phyloP scores from a whole-genome alignment of 2,329 filamentous ascomycete species.

The Aureobasidium sp. region DNA sequence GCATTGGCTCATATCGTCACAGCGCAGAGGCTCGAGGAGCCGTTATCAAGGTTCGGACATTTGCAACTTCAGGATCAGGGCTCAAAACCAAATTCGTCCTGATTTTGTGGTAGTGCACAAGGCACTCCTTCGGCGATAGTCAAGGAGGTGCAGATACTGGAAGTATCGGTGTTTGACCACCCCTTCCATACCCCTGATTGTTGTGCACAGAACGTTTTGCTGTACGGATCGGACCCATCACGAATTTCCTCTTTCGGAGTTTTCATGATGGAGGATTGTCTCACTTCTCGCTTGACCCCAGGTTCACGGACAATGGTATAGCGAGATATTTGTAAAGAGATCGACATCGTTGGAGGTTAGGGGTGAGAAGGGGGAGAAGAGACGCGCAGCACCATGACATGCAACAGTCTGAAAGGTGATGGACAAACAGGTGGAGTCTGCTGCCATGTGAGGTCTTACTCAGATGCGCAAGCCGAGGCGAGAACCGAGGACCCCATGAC shows the following conservation, averaged over 20 bases:
- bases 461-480: background rate
- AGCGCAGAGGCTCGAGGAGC: background rate
- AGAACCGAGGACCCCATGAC: conserved; percentile 3
- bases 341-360: background rate
- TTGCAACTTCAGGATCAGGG: no score
- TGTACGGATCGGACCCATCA: background rate
- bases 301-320: background rate
- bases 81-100: background rate
- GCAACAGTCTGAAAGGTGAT: background rate
- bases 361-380: background rate
- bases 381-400: background rate
- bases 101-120: background rate
- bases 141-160: background rate
- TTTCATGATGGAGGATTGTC: background rate
- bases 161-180: background rate
- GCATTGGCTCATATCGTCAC: background rate
- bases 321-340: background rate
- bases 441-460: background rate
- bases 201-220: background rate
- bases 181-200: background rate
- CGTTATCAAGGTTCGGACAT: background rate
- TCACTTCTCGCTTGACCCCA: background rate
- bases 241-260: background rate
- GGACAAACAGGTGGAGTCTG: background rate
- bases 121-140: background rate